Base-by-base conservation (phyloP, 169 alveolate genomes). In the Theileria annulata region DNA sequence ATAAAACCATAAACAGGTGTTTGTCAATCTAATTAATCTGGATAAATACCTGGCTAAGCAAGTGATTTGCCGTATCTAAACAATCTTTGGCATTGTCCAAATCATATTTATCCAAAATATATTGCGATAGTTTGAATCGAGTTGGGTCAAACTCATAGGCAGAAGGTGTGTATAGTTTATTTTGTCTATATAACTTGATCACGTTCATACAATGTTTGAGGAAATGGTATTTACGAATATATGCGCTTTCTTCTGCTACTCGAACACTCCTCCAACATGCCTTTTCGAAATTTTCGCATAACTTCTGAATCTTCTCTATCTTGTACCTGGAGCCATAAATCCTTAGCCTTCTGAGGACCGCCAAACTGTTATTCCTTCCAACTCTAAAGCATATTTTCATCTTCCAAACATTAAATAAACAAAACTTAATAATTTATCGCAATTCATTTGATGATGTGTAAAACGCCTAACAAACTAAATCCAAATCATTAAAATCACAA, bases 211-310 rank as follows among this genome's bases (percentile, higher is more conserved):
- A 82, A 37, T 82, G 81, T 30, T 69, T 60, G 47, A 82, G 51
- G 72, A 82, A 82, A 33, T 62, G 79, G 49, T 75, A 82, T 37
- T 82, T 82, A 37, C 66, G 75, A 35, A 49, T 73, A 37, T 76
- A 75, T 28, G 89, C 86, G 12, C 56, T 56, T 47, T 82, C 89
- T 33, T 82, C 86, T 17, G 89, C 79, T 17, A 63, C 28, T 12
- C 89, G 62, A 1, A 75, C 80, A 25, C 78, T 37, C n/a, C 89
- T 51, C 86, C 85, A 75, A 54, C 86, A 75, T n/a, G 89, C 82
- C n/a, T 63, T 75, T 42, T 82, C 89, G 64, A 75, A 82, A 76
- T 75, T 82, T 13, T 74, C 89, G 23, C 79, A 69, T 3, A 82
- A 80, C 58, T 66, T 35, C 35, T 82, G 89, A 0, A 82, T 58